Evolutionary conservation across 1,139 yeast species (phyloP).

Genomic region (Blastobotrys ciferrii): DNA sequence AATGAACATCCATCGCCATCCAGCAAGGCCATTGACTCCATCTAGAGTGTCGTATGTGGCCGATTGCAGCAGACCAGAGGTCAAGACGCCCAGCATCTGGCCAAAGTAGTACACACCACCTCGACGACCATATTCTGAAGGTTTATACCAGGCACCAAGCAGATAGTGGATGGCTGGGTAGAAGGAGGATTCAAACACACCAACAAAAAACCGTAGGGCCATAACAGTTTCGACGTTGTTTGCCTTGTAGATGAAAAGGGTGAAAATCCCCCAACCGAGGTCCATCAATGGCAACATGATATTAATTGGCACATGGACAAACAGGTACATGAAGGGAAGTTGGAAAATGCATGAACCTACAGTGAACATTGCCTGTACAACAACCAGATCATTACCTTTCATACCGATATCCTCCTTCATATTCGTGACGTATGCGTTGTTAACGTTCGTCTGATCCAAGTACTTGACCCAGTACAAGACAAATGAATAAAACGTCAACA

Average conservation of each 20-base stretch:
- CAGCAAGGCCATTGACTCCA: conserved; percentile 41
- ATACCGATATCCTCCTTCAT: conserved; percentile 39
- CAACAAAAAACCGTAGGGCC: conserved; percentile 58
- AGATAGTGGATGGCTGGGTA: conserved; percentile 57
- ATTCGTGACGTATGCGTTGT: conserved; percentile 21
- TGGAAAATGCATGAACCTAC: conserved; percentile 55
- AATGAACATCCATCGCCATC: conserved; percentile 55
- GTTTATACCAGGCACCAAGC: conserved; percentile 51
- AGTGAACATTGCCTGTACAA: conserved; percentile 57
- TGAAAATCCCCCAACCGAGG: conserved; percentile 55
- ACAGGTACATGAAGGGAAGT: conserved; percentile 42
- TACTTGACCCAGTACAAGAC: conserved; percentile 43
- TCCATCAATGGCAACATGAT: conserved; percentile 50
- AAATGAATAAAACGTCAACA: conserved; percentile 57
- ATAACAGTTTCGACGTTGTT: conserved; percentile 45
- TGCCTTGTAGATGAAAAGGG: conserved; percentile 50
- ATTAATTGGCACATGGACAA: conserved; percentile 49
- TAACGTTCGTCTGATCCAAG: conserved; percentile 23
- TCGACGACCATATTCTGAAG: conserved; percentile 49
- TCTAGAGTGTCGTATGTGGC: conserved; percentile 41
- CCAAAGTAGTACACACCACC: conserved; percentile 48
- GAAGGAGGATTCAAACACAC: conserved; percentile 57
- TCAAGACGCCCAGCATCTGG: conserved; percentile 40
- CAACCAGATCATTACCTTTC: conserved; percentile 61
- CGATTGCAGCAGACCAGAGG: conserved; percentile 44